Conservation (phyloP, 495 filamentous ascomycete genomes). For the Aspergillus sclerotiicarbonarius region DNA sequence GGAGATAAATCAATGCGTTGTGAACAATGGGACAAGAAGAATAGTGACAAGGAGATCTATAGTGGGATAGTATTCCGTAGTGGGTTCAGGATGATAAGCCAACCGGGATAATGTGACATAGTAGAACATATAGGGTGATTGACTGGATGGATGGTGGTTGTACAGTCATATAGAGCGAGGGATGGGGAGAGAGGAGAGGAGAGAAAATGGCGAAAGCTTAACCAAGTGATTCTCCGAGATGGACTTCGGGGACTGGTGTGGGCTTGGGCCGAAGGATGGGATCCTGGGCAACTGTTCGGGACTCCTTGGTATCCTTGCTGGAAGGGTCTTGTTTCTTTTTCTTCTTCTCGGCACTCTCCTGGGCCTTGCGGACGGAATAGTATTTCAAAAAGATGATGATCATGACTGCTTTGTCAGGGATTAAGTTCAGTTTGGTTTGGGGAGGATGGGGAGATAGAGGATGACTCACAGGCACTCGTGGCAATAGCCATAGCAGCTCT, state of each 20-base stretch:
- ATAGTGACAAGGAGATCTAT: background rate
- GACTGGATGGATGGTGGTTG: background rate
- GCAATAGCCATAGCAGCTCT: conserved; percentile 79
- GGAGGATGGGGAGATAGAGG: background rate
- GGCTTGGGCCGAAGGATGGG: conserved; percentile 19
- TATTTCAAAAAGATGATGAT: conserved; percentile 48
- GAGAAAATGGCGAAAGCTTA: conserved; percentile 17
- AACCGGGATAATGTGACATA: background rate
- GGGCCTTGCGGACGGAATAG: conserved; percentile 35
- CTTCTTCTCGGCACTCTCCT: conserved; percentile 29
- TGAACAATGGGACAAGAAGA: background rate
- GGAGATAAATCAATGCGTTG: too few relatives aligned
- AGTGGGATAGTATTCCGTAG: background rate
- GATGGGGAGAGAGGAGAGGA: background rate
- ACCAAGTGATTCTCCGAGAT: conserved; percentile 41
- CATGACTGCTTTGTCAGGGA: conserved; percentile 41
- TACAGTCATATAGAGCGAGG: conserved; percentile 2
- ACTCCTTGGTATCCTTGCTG: conserved; percentile 31
- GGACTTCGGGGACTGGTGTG: conserved; percentile 14
- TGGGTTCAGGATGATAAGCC: too few relatives aligned
- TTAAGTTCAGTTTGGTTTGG: background rate
- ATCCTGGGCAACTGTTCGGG: conserved; percentile 14
- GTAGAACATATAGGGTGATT: too few relatives aligned
- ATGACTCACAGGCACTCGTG: conserved; percentile 38
- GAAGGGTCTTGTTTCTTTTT: conserved; percentile 24